Percentiles rank a stretch among this genome's conserved stretches.
phyloP scores from a whole-genome alignment of 2,329 filamentous ascomycete species.

The Chrysosporium queenslandicum region DNA sequence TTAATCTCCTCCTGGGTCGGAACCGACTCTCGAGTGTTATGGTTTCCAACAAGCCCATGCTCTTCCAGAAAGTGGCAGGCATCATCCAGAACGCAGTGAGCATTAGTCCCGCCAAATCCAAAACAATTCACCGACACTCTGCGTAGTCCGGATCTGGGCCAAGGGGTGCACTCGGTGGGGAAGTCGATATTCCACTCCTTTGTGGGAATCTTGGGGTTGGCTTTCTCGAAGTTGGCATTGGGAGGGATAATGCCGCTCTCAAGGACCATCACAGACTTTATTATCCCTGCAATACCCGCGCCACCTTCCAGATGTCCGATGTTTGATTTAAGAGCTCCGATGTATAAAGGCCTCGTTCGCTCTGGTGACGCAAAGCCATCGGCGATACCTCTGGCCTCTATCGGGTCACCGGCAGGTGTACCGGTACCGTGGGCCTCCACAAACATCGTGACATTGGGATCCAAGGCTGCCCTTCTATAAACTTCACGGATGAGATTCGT shows the following conservation, averaged over 20 bases:
- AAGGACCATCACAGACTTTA: slow-evolving; percentile 30
- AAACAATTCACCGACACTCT: slow-evolving; percentile 29
- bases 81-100: slow-evolving; percentile 28
- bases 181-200: slow-evolving; percentile 17
- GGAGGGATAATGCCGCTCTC: slow-evolving; percentile 39
- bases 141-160: slow-evolving; percentile 17
- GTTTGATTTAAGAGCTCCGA: slow-evolving; percentile 25
- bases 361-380: slow-evolving; percentile 14
- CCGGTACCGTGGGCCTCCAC: slow-evolving; percentile 29
- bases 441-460: slow-evolving; percentile 4
- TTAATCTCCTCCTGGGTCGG: slow-evolving; percentile 3
- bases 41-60: slow-evolving; percentile 8
- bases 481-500: slow-evolving; percentile 22
- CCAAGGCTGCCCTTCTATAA: slow-evolving; percentile 25
- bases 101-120: slow-evolving; percentile 30
- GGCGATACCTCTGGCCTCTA: slow-evolving; percentile 18
- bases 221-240: slow-evolving; percentile 22
- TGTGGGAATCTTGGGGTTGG: slow-evolving; percentile 22
- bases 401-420: slow-evolving; percentile 24
- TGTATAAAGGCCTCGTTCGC: slow-evolving; percentile 14
- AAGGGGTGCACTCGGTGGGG: slow-evolving; percentile 14
- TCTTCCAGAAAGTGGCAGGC: slow-evolving; percentile 13
- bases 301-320: slow-evolving; percentile 24
- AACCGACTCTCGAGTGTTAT: not conserved
- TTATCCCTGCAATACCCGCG: slow-evolving; percentile 23